Percentiles rank a stretch among this genome's conserved stretches.
phyloP scores from a whole-genome alignment of 495 filamentous ascomycete species.

The Penicillium alfredii region DNA sequence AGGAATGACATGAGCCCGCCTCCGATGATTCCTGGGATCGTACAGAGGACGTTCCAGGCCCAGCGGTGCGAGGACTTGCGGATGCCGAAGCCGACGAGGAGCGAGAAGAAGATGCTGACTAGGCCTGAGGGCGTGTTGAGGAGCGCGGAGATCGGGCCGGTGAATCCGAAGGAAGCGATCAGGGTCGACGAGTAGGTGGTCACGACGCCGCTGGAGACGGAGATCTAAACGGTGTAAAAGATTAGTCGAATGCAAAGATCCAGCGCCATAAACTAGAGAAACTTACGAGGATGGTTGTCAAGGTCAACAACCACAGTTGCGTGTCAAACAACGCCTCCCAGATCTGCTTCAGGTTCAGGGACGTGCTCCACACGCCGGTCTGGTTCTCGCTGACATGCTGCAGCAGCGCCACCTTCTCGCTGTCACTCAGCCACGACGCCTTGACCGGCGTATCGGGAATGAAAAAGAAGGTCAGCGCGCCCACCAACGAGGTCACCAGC shows the following conservation, averaged over 20 bases:
- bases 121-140: conserved; percentile 61
- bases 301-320: not conserved
- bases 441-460: conserved; percentile 55
- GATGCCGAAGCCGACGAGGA: conserved; percentile 46
- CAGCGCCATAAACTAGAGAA: not conserved
- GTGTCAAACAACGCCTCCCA: conserved; percentile 10
- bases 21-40: conserved; percentile 49
- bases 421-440: conserved; percentile 50
- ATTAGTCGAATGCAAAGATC: too few relatives aligned
- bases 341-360: conserved; percentile 35
- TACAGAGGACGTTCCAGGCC: conserved; percentile 42
- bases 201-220: conserved; percentile 54
- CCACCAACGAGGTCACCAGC: conserved; percentile 50
- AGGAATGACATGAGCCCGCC: conserved; percentile 57
- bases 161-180: conserved; percentile 52
- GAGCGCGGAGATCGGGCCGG: conserved; percentile 46
- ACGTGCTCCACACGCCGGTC: conserved; percentile 45
- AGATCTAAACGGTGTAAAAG: conserved; percentile 25
- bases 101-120: conserved; percentile 51
- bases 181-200: conserved; percentile 57
- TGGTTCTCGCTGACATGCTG: conserved; percentile 49
- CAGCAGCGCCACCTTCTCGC: conserved; percentile 44
- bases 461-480: conserved; percentile 43
- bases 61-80: conserved; percentile 43
- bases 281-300: conserved; percentile 31